Conservation (phyloP, 1,139 yeast species). For the Lodderomyces metapsilosis region DNA sequence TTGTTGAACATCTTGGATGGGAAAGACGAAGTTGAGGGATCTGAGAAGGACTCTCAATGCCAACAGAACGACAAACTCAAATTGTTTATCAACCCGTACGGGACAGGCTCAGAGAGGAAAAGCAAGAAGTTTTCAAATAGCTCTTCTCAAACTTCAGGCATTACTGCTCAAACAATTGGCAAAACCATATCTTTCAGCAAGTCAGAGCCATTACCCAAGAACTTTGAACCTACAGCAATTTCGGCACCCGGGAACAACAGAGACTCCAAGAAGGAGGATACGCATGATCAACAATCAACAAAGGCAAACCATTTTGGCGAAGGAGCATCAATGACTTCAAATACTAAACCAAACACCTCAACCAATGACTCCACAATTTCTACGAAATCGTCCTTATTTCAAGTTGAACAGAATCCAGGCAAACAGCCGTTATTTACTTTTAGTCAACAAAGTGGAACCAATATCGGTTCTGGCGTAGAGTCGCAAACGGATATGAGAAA, state of each 20-base stretch:
- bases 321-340: too few species aligned
- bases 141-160: slow-evolving; percentile 5
- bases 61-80: slow-evolving; percentile 9
- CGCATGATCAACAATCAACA: neutral
- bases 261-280: neutral
- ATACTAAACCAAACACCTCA: too few species aligned
- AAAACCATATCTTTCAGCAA: slow-evolving; percentile 37
- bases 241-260: slow-evolving; percentile 7
- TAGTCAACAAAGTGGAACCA: too few species aligned
- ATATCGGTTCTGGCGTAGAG: too few species aligned
- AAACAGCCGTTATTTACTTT: too few species aligned
- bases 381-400: too few species aligned
- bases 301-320: too few species aligned
- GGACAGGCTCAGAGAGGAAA: slow-evolving; percentile 6
- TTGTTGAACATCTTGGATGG: slow-evolving; percentile 62
- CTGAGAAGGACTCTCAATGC: slow-evolving; percentile 9
- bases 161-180: slow-evolving; percentile 38
- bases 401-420: too few species aligned
- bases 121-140: neutral
- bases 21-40: slow-evolving; percentile 11
- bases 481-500: too few species aligned
- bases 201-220: slow-evolving; percentile 22
- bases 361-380: too few species aligned
- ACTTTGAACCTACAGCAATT: slow-evolving; percentile 16
- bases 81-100: slow-evolving; percentile 16